Conservation (phyloP, 2,329 filamentous ascomycete species). For the Colletotrichum liriopes region DNA sequence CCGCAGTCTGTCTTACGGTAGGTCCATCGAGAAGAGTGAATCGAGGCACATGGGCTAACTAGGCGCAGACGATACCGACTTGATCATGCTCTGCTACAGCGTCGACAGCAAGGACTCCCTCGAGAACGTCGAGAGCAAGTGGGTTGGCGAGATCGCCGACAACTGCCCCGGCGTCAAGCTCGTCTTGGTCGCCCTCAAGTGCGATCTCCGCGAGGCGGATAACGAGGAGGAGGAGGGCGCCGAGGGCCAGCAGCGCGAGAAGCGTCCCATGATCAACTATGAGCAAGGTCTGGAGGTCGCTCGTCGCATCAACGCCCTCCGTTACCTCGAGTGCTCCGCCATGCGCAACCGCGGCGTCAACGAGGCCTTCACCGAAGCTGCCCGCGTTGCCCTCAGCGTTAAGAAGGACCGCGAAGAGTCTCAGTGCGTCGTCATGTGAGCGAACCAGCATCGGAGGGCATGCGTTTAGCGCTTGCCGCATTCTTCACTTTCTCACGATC, state of each 20-base stretch:
- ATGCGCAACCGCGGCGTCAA: slow-evolving; percentile 99
- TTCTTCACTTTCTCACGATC: slow-evolving; percentile 12
- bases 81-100: slow-evolving; percentile 99
- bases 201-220: slow-evolving; percentile 87
- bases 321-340: slow-evolving; percentile 98
- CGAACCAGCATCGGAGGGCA: background rate
- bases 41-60: slow-evolving; percentile 4
- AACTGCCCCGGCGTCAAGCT: slow-evolving; percentile 97
- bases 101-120: slow-evolving; percentile 97
- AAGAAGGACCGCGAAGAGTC: slow-evolving; percentile 76
- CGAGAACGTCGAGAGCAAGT: slow-evolving; percentile 98
- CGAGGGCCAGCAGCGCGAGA: slow-evolving; percentile 64
- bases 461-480: slow-evolving; percentile 4
- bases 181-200: slow-evolving; percentile 96
- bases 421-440: slow-evolving; percentile 74
- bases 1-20: slow-evolving; percentile 93
- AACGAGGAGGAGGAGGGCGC: slow-evolving; percentile 78
- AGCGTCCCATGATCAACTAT: slow-evolving; percentile 84
- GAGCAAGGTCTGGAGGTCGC: slow-evolving; percentile 93
- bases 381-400: slow-evolving; percentile 88
- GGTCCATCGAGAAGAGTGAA: background rate
- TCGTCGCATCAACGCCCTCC: slow-evolving; percentile 89
- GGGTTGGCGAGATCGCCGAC: slow-evolving; percentile 97
- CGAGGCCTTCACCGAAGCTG: slow-evolving; percentile 98
- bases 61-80: slow-evolving; percentile 83